A percentile compares a stretch with the other conserved stretches of the same genome.
These are phyloP conservation scores for Pulveroboletus sp. DNA, from an alignment of 768 basidiomycete genomes.

Conservation along the genomic window DNA sequence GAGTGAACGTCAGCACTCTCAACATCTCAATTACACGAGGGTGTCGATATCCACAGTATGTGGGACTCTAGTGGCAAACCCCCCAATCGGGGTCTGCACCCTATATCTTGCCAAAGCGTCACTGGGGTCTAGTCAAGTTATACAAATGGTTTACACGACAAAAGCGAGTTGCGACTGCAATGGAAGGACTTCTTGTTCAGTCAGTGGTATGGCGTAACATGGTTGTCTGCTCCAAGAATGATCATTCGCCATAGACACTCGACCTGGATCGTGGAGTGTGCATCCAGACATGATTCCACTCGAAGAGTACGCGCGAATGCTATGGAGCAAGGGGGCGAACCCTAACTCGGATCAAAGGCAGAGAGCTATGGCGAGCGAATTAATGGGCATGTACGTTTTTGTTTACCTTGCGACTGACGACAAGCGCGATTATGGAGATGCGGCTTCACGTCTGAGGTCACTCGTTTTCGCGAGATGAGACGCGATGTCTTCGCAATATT, in stretches of 20 bases:
- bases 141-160: conserved; percentile 12
- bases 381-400: conserved; percentile 7
- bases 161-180: conserved; percentile 10
- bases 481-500: conserved; percentile 8
- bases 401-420: conserved; percentile 4
- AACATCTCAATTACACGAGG: conserved; percentile 7
- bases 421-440: conserved; percentile 7
- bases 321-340: conserved; percentile 15
- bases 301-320: conserved; percentile 4
- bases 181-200: conserved; percentile 12
- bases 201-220: conserved; percentile 6
- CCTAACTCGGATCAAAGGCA: conserved; percentile 27
- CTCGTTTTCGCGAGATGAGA: conserved; percentile 10
- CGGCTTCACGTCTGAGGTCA: conserved; percentile 2
- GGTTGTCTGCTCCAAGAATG: conserved; percentile 4
- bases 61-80: conserved; percentile 2
- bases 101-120: conserved; percentile 16
- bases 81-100: conserved; percentile 15
- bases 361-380: conserved; percentile 8
- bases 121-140: conserved; percentile 1
- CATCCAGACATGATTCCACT: conserved; percentile 10
- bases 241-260: conserved; percentile 13
- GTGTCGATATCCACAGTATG: conserved; percentile 6
- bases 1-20: conserved; percentile 7
- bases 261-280: conserved; percentile 5